Percentiles rank a stretch among this genome's conserved stretches.
Conservation (phyloP, 805 yeast genomes). For the Geotrichum ghanense region DNA sequence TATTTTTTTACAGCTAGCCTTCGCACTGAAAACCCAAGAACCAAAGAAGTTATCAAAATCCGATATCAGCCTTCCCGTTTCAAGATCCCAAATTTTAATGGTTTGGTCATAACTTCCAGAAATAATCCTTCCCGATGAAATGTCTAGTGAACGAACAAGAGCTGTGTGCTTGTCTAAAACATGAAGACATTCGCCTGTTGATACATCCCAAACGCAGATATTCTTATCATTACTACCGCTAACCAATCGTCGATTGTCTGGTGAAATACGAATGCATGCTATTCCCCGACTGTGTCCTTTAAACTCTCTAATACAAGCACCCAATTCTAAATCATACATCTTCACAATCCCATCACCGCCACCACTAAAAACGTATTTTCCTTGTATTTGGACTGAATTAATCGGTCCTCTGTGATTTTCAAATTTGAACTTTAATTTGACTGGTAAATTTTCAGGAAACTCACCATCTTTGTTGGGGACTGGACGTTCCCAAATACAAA, state of each 20-base stretch:
- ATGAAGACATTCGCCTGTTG: conserved; percentile 57
- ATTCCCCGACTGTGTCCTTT: conserved; percentile 79
- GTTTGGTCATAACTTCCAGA: conserved; percentile 28
- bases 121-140: conserved; percentile 19
- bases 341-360: conserved; percentile 70
- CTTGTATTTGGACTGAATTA: conserved; percentile 23
- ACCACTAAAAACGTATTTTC: conserved; percentile 22
- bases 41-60: conserved; percentile 23
- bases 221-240: conserved; percentile 84
- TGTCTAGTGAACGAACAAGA: conserved; percentile 50
- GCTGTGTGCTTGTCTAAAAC: conserved; percentile 73
- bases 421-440: conserved; percentile 13
- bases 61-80: conserved; percentile 16
- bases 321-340: conserved; percentile 69
- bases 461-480: conserved; percentile 5
- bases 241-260: conserved; percentile 55
- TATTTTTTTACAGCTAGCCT: conserved; percentile 19
- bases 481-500: conserved; percentile 21
- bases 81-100: conserved; percentile 26
- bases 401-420: conserved; percentile 26
- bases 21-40: conserved; percentile 25
- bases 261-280: conserved; percentile 70
- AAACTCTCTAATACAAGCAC: conserved; percentile 53
- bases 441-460: not conserved
- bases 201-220: conserved; percentile 77